Conservation (phyloP, 2,329 filamentous ascomycete genomes). For the Xylariaceae sp. region DNA sequence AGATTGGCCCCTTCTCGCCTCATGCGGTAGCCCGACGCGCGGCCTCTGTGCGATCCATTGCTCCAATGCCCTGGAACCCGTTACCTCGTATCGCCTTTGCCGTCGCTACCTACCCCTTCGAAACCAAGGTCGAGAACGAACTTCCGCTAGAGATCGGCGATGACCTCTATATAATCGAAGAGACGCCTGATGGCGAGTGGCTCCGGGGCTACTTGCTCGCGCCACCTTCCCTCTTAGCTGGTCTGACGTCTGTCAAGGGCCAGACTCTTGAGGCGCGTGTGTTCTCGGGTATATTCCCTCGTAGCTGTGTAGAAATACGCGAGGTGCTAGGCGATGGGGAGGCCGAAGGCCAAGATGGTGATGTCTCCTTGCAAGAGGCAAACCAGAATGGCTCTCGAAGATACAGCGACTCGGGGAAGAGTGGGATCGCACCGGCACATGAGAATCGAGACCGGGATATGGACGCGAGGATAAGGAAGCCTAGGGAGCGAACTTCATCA, state of each 20-base stretch:
- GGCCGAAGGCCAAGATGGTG: conserved; percentile 50
- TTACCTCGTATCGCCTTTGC: conserved; percentile 96
- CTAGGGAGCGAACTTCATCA: background rate
- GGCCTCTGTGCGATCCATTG: conserved; percentile 27
- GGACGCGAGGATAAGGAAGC: conserved; percentile 22
- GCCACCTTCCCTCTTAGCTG: conserved; percentile 85
- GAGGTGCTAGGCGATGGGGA: conserved; percentile 80
- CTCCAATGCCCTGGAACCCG: conserved; percentile 89
- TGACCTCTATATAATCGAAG: conserved; percentile 97
- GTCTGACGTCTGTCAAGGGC: conserved; percentile 82
- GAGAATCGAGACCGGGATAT: conserved; percentile 30
- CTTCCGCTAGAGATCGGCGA: conserved; percentile 96
- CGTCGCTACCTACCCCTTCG: conserved; percentile 91
- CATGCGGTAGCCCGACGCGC: conserved; percentile 31
- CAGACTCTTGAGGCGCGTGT: conserved; percentile 93
- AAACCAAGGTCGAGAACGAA: conserved; percentile 79
- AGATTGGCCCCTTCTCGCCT: conserved; percentile 15
- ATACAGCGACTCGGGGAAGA: conserved; percentile 49
- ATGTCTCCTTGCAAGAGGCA: conserved; percentile 28
- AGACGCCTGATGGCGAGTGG: conserved; percentile 89
- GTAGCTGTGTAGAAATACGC: conserved; percentile 88
- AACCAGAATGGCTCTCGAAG: conserved; percentile 30
- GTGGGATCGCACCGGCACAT: conserved; percentile 40
- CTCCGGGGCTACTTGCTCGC: conserved; percentile 92
- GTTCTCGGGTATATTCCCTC: conserved; percentile 96